Percentiles rank a stretch among this genome's conserved stretches.
phyloP scores from a whole-genome alignment of 1,284 basidiomycete genomes.

The Ceratobasidium sp. region DNA sequence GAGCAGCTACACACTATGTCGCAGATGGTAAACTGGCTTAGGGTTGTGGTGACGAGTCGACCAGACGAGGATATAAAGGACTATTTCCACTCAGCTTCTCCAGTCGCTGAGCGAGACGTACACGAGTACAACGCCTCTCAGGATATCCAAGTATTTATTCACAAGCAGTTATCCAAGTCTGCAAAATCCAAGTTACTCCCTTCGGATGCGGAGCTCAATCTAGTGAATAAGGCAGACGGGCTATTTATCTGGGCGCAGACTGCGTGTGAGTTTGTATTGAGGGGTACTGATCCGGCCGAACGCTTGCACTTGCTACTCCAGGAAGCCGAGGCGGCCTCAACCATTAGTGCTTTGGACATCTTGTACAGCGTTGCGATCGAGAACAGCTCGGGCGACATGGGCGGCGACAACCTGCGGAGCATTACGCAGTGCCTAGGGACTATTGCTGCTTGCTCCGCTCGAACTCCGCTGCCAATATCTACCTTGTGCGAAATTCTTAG shows the following conservation, averaged over 20 bases:
- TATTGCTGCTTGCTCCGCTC: conserved; percentile 1
- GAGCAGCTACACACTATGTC: conserved; percentile 6
- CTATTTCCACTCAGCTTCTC: not conserved
- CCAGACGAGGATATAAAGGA: conserved; percentile 14
- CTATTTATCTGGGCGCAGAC: conserved; percentile 44
- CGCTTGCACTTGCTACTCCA: not conserved
- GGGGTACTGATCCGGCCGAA: not conserved
- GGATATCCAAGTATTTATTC: conserved; percentile 18
- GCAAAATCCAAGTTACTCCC: not conserved
- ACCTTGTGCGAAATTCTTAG: not conserved
- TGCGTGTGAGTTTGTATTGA: conserved; percentile 16
- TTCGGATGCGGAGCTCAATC: not conserved
- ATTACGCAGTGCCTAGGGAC: not conserved
- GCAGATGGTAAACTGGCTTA: conserved; percentile 19
- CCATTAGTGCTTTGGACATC: not conserved
- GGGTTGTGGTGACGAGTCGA: conserved; percentile 25
- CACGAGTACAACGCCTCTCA: not conserved
- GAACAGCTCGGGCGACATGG: not conserved
- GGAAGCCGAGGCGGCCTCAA: not conserved
- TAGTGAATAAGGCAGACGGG: conserved; percentile 13
- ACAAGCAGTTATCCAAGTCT: not conserved
- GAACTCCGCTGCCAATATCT: not conserved
- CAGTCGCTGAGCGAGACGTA: not conserved
- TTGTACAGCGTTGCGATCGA: conserved; percentile 22
- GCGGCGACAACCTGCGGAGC: too few species aligned